A percentile compares a stretch with the other conserved stretches of the same genome.
phyloP scores from a whole-genome alignment of 2,329 filamentous ascomycete genomes.

The Exophiala viscosa region DNA sequence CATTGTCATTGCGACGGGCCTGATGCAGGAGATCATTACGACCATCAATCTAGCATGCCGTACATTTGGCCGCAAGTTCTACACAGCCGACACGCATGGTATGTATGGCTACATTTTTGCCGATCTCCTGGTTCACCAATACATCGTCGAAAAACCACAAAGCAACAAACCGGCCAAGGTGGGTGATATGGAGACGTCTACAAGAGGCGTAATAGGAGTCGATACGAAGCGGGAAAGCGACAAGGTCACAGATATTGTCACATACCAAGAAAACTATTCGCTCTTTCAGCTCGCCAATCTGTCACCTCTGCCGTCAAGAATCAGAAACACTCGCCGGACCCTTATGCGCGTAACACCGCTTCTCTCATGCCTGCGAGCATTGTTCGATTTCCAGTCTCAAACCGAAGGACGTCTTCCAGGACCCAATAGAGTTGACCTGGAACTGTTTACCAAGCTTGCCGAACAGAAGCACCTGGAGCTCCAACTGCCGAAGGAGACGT shows the following conservation, averaged over 20 bases:
- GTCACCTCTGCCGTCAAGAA: constrained; percentile 68
- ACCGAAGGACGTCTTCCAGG: constrained; percentile 54
- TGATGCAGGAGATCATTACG: constrained; percentile 69
- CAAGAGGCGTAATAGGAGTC: constrained; percentile 69
- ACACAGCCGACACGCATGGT: constrained; percentile 81
- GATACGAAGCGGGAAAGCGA: constrained; percentile 64
- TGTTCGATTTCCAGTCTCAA: constrained; percentile 78
- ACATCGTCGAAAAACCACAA: constrained; percentile 78
- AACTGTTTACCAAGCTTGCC: constrained; percentile 71
- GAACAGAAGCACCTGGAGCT: constrained; percentile 74
- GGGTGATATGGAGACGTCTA: constrained; percentile 65
- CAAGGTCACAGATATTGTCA: constrained; percentile 78
- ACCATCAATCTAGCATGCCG: constrained; percentile 84
- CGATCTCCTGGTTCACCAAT: constrained; percentile 86
- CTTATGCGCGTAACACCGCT: constrained; percentile 74
- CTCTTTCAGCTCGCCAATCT: constrained; percentile 82
- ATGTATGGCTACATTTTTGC: constrained; percentile 94
- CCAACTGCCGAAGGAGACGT: constrained; percentile 63
- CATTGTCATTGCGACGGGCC: constrained; percentile 84
- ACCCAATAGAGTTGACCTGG: constrained; percentile 62
- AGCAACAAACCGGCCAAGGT: constrained; percentile 65
- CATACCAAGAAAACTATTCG: constrained; percentile 86
- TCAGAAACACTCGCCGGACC: constrained; percentile 64
- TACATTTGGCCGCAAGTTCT: constrained; percentile 74
- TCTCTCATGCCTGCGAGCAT: constrained; percentile 77